Base-by-base conservation (phyloP, 805 yeast species). In the Saccharomycopsis amapae region DNA sequence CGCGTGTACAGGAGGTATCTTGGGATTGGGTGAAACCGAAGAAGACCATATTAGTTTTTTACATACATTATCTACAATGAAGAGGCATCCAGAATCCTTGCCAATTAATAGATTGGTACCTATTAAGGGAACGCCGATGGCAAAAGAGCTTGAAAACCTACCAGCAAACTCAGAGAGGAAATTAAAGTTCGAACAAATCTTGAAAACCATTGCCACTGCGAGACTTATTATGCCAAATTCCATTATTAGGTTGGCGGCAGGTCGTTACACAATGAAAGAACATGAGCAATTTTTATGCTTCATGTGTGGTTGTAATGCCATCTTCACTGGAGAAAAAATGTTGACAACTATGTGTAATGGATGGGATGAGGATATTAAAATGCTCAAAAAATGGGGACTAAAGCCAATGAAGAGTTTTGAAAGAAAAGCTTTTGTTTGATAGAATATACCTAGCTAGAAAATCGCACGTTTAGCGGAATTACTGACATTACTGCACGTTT, bases 61-160 rank as follows among this genome's bases (percentile, higher is more conserved):
- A 38, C 68, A 78, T 56, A 81, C 89, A 0, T 62, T 84, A 48
- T 68, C 87, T 1, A 83, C 79, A 5, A 68, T 85, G 78, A 71
- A 72, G 1, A 62, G 67, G n/a, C 90, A 84, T 54, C 93, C 93
- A 1, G 93, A 84, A 60, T 79, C 87, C 1, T 67, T 84, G 44
- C 93, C 93, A n/a, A 81, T 84, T 53, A 84, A 84, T 59, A 69
- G 84, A 55, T 66, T 84, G 39, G 86, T 84, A n/a, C 78, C 88
- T 2, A 83, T 84, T 45, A 75, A 79, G 50, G 93, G 93, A 2
- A 84, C 93, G 0, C 87, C 87, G 17, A 74, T 84, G 67, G 81
- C 73, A 24, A 31, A 37, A 5, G 15, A 22, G 31, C 9, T 37
- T 5, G 72, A 72, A 9, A 56, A 61, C 12, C n/a, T n/a, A n/a